Evolutionary conservation across 2,329 filamentous ascomycete species (phyloP).

Genomic region (Ceratocystis destructans): DNA sequence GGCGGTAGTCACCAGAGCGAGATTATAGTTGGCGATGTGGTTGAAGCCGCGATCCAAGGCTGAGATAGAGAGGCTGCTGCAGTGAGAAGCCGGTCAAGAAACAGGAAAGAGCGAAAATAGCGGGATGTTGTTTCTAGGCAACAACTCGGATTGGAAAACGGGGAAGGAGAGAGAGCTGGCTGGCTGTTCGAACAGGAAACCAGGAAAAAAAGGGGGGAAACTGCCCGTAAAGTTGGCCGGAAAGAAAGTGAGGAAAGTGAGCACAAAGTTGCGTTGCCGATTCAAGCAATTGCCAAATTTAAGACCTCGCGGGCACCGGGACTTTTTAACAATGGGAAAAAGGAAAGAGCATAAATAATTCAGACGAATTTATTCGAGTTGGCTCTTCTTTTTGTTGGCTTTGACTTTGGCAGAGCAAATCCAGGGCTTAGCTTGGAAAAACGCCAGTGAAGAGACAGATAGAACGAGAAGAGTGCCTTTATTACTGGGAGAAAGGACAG

Average conservation of each 20-base stretch:
- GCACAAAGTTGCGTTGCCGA: constrained; percentile 2
- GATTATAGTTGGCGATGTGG: too few species aligned
- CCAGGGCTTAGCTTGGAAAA: neutral
- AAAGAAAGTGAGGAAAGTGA: neutral
- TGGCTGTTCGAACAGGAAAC: neutral
- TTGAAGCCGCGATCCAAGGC: too few species aligned
- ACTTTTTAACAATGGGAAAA: neutral
- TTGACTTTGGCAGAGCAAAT: too few species aligned
- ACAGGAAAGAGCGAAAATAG: neutral
- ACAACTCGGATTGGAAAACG: neutral
- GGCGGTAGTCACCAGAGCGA: too few species aligned
- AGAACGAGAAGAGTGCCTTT: neutral
- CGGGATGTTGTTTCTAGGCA: neutral
- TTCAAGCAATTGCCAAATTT: neutral
- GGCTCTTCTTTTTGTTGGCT: neutral
- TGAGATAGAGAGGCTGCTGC: too few species aligned
- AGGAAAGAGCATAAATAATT: neutral
- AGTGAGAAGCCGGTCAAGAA: neutral
- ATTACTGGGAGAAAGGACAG: neutral
- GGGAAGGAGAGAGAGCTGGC: neutral
- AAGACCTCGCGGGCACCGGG: neutral
- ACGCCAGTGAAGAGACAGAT: neutral
- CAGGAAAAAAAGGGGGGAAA: neutral
- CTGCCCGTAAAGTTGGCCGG: neutral
- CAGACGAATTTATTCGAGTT: neutral